Percentiles rank a stretch among this genome's conserved stretches.
Evolutionary conservation across 2,329 filamentous ascomycete genomes (phyloP).

Genomic region (Botrytis byssoidea): DNA sequence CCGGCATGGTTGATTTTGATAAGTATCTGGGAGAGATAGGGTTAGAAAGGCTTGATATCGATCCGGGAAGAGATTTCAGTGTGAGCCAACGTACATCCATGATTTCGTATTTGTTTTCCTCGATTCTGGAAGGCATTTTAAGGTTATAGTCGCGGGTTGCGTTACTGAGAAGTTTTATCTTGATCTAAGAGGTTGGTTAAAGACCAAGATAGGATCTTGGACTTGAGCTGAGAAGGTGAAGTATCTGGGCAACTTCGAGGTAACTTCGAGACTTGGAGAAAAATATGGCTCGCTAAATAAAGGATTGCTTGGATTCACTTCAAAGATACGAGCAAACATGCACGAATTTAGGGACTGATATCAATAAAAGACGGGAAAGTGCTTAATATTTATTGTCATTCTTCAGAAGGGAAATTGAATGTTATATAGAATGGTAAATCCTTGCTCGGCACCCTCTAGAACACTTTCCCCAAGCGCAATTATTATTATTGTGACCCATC

Average conservation of each 20-base stretch:
- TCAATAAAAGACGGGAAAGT: background rate
- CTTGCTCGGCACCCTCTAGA: background rate
- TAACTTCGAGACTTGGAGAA: background rate
- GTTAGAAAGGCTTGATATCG: background rate
- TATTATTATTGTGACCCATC: background rate
- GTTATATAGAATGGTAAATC: background rate
- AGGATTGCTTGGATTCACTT: no score
- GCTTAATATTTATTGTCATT: background rate
- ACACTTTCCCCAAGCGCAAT: background rate
- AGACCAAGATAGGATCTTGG: background rate
- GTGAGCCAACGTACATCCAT: background rate
- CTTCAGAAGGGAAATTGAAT: background rate
- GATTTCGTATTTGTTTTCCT: background rate
- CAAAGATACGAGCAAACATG: background rate
- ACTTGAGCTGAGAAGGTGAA: background rate
- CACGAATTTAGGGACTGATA: background rate
- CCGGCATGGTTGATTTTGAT: background rate
- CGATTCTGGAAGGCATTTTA: background rate
- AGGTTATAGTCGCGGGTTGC: rapidly evolving
- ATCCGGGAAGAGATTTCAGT: no score
- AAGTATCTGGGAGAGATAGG: background rate
- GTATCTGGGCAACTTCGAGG: background rate
- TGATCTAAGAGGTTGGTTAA: background rate
- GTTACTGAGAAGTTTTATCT: background rate
- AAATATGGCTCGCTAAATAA: background rate